phyloP scores from a whole-genome alignment of 2,329 filamentous ascomycete genomes.

The Trichoderma sp. region DNA sequence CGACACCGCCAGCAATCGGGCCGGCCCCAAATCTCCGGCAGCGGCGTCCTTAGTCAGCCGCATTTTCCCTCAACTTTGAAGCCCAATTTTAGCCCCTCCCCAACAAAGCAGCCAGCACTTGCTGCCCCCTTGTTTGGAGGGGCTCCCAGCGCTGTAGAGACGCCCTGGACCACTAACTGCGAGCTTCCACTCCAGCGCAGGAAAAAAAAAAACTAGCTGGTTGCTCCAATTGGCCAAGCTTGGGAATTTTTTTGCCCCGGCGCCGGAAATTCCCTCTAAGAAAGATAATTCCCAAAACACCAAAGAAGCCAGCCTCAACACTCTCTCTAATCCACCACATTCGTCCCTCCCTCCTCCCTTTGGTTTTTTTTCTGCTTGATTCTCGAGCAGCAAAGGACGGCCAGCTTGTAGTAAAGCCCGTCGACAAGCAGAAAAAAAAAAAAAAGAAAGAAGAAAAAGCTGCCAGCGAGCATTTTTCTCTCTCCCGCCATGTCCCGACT shows the following conservation, averaged over 20 bases:
- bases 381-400: slow-evolving; percentile 27
- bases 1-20: slow-evolving; percentile 11
- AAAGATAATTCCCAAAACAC: slow-evolving; percentile 16
- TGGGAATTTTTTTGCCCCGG: slow-evolving; percentile 16
- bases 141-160: slow-evolving; percentile 26
- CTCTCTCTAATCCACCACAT: slow-evolving; percentile 4
- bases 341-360: background rate
- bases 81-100: slow-evolving; percentile 20
- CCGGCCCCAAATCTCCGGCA: background rate
- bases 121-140: slow-evolving; percentile 12
- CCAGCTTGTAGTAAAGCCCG: slow-evolving; percentile 28
- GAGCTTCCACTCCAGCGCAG: slow-evolving; percentile 6
- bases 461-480: background rate
- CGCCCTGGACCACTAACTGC: slow-evolving; percentile 26
- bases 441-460: background rate
- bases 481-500: slow-evolving; percentile 52
- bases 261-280: slow-evolving; percentile 31
- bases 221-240: slow-evolving; percentile 12
- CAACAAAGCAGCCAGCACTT: background rate
- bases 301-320: background rate
- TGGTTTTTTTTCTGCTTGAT: slow-evolving; percentile 20
- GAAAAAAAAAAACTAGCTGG: slow-evolving; percentile 28
- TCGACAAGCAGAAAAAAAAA: slow-evolving; percentile 28
- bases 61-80: background rate
- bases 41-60: background rate